Conservation (phyloP, 352 stramenopile species). For the Phytopythium boreale region DNA sequence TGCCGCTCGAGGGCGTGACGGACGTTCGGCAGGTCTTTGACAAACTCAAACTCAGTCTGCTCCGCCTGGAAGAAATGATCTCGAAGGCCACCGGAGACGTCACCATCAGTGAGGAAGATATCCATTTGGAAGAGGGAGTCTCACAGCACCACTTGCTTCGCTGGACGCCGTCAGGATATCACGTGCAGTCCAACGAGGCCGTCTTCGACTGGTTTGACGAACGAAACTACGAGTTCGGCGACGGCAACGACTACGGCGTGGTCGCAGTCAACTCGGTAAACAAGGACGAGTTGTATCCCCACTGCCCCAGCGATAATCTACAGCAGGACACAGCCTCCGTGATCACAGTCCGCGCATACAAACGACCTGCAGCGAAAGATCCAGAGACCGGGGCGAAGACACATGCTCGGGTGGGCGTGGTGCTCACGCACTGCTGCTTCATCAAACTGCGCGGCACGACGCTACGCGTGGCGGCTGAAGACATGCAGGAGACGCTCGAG, state of each 20-base stretch:
- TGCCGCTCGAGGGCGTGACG: constrained; percentile 19
- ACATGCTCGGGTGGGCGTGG: constrained; percentile 23
- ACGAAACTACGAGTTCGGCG: constrained; percentile 19
- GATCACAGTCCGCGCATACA: constrained; percentile 21
- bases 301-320: constrained; percentile 16
- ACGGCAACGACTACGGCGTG: constrained; percentile 19
- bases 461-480: constrained; percentile 15
- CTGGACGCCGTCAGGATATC: constrained; percentile 17
- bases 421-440: constrained; percentile 30
- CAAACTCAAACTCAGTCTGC: constrained; percentile 21
- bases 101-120: constrained; percentile 20
- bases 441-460: constrained; percentile 27
- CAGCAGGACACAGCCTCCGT: constrained; percentile 31
- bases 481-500: constrained; percentile 29
- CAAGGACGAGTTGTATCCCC: constrained; percentile 31
- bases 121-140: constrained; percentile 9
- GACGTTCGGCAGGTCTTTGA: constrained; percentile 22
- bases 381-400: constrained; percentile 11
- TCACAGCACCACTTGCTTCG: constrained; percentile 27
- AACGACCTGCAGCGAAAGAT: constrained; percentile 6
- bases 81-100: constrained; percentile 30
- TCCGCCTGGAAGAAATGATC: constrained; percentile 40
- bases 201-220: constrained; percentile 24
- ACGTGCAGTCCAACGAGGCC: constrained; percentile 27
- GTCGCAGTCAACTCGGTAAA: constrained; percentile 27